Percentiles rank a stretch among this genome's conserved stretches.
phyloP scores from a whole-genome alignment of 2,329 filamentous ascomycete species.

The Penicillium sp. region DNA sequence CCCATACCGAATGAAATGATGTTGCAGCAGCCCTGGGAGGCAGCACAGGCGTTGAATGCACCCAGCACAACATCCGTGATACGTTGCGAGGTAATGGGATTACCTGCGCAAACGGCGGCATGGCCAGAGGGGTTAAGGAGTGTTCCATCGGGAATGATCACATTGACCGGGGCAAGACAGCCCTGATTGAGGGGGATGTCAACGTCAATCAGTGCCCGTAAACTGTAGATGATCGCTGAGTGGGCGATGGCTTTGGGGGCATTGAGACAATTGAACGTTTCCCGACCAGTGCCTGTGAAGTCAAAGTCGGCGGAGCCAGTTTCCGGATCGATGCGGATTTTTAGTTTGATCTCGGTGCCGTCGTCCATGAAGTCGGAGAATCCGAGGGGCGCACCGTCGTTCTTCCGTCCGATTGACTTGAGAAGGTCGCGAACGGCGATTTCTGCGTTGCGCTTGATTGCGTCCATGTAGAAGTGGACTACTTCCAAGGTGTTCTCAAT shows the following conservation, averaged over 20 bases:
- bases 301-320: constrained; percentile 69
- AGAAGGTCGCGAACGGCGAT: constrained; percentile 59
- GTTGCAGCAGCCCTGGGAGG: constrained; percentile 70
- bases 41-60: constrained; percentile 70
- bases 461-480: constrained; percentile 43
- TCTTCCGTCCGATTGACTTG: constrained; percentile 43
- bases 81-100: constrained; percentile 69
- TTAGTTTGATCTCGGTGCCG: constrained; percentile 67
- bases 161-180: constrained; percentile 65
- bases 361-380: constrained; percentile 71
- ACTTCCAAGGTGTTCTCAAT: constrained; percentile 32
- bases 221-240: constrained; percentile 49
- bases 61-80: constrained; percentile 73
- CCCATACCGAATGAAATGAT: constrained; percentile 50
- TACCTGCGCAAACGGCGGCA: constrained; percentile 72
- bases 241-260: constrained; percentile 72
- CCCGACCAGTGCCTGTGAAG: constrained; percentile 61
- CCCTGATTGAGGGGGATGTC: constrained; percentile 80
- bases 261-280: constrained; percentile 69
- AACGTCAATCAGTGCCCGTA: constrained; percentile 69
- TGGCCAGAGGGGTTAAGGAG: constrained; percentile 68
- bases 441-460: constrained; percentile 67
- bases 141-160: constrained; percentile 60
- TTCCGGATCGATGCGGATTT: constrained; percentile 68
- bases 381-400: constrained; percentile 60